A percentile compares a stretch with the other conserved stretches of the same genome.
These are phyloP conservation scores for Lotmaria passim DNA, from an alignment of 208 protist species.

Conservation along the genomic window DNA sequence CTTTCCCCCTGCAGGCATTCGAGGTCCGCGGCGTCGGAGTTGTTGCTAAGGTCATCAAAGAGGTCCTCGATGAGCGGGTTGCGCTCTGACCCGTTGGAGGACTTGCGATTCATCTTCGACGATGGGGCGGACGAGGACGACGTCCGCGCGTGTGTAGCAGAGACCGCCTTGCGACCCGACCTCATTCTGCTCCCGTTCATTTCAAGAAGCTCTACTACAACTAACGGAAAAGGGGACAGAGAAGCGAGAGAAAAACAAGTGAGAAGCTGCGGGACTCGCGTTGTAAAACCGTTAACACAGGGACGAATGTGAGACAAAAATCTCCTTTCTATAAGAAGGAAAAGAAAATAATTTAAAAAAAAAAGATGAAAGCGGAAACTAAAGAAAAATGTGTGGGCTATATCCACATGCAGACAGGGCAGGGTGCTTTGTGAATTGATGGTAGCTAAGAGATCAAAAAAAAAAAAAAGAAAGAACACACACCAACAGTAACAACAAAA, in stretches of 20 bases:
- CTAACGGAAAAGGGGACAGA: not conserved
- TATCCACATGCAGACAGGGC: not conserved
- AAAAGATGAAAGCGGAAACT: not conserved
- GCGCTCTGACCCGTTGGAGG: not conserved
- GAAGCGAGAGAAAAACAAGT: not conserved
- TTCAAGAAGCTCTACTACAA: not conserved
- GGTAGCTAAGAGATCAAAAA: not conserved
- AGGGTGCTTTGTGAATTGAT: not conserved
- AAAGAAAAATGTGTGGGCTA: not conserved
- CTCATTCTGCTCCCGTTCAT: constrained; percentile 15
- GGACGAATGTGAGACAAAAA: too few species aligned
- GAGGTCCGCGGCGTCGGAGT: not conserved
- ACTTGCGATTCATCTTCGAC: constrained; percentile 7
- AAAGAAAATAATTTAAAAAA: constrained; percentile 3
- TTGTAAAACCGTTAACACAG: too few species aligned
- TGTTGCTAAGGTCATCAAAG: constrained; percentile 26
- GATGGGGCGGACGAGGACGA: not conserved
- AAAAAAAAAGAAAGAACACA: too few species aligned
- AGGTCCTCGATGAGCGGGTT: constrained; percentile 59
- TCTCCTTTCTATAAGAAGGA: too few species aligned
- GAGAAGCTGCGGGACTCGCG: too few species aligned
- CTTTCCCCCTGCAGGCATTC: constrained; percentile 17
- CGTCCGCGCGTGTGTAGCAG: not conserved
- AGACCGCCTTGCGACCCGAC: constrained; percentile 12
- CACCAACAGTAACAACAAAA: too few species aligned